phyloP scores from a whole-genome alignment of 306 rosid species.

The Luffa aegyptiaca region DNA sequence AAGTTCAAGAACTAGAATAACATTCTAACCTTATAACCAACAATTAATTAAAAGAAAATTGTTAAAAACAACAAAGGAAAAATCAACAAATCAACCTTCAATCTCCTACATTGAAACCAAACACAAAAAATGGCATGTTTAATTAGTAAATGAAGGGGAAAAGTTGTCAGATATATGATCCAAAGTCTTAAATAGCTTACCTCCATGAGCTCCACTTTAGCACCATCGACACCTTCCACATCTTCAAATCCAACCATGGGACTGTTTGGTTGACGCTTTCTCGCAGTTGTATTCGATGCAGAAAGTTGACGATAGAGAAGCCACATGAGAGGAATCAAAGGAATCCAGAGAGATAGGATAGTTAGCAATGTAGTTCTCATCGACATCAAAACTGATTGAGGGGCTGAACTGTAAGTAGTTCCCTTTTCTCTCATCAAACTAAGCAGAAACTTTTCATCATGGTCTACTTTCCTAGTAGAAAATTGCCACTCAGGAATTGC shows the following conservation, averaged over 20 bases:
- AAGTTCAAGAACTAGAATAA: neutral
- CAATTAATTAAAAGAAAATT: neutral
- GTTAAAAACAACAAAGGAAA: neutral
- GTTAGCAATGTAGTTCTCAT: constrained; percentile 76
- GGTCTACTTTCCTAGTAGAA: constrained; percentile 79
- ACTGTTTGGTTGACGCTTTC: constrained; percentile 49
- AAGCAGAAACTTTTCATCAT: constrained; percentile 72
- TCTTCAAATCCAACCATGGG: constrained; percentile 82
- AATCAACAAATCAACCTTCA: neutral
- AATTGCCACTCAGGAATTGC: constrained; percentile 61
- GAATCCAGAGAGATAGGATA: constrained; percentile 76
- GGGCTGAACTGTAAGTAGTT: constrained; percentile 74
- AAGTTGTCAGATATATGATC: neutral
- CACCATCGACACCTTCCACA: constrained; percentile 91
- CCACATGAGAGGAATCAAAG: constrained; percentile 94
- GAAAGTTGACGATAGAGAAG: constrained; percentile 87
- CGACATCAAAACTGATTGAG: constrained; percentile 64
- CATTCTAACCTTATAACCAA: neutral
- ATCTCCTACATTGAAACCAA: neutral
- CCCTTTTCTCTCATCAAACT: constrained; percentile 82
- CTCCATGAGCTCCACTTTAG: constrained; percentile 94
- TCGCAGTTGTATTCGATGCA: constrained; percentile 81
- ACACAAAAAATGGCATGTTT: neutral
- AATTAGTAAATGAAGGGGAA: neutral
- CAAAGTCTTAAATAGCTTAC: constrained; percentile 24